Conservation (phyloP, 2,329 filamentous ascomycete species). For the Aaosphaeria arxii region DNA sequence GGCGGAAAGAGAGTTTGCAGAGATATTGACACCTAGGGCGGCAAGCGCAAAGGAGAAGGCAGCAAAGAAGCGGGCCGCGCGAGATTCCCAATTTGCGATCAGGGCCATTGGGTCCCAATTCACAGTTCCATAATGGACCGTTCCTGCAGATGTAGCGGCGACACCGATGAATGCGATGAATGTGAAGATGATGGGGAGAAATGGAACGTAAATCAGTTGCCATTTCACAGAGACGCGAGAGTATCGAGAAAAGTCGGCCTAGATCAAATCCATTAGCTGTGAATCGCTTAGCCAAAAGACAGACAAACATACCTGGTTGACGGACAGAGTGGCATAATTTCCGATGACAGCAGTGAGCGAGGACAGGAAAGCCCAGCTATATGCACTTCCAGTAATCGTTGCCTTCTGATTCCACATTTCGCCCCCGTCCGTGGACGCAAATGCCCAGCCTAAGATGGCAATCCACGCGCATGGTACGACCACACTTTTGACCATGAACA, state of each 20-base stretch:
- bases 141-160: conserved; percentile 55
- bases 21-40: conserved; percentile 53
- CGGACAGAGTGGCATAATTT: conserved; percentile 51
- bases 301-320: conserved; percentile 42
- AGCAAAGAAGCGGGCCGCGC: conserved; percentile 41
- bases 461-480: conserved; percentile 59
- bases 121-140: conserved; percentile 48
- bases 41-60: conserved; percentile 47
- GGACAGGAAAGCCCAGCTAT: conserved; percentile 54
- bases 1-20: conserved; percentile 52
- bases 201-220: conserved; percentile 51
- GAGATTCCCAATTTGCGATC: conserved; percentile 36
- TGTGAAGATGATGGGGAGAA: conserved; percentile 53
- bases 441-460: conserved; percentile 62
- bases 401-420: conserved; percentile 48
- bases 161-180: conserved; percentile 58
- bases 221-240: conserved; percentile 47
- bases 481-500: conserved; percentile 49
- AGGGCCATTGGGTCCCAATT: conserved; percentile 45
- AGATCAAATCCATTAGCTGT: background rate
- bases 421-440: conserved; percentile 53
- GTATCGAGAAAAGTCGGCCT: conserved; percentile 58
- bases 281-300: conserved; percentile 4
- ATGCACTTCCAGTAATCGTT: conserved; percentile 48
- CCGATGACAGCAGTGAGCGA: conserved; percentile 50